These are phyloP conservation scores for Fusarium sulawesiense DNA, from an alignment of 2,329 filamentous ascomycete species.

Conservation along the genomic window DNA sequence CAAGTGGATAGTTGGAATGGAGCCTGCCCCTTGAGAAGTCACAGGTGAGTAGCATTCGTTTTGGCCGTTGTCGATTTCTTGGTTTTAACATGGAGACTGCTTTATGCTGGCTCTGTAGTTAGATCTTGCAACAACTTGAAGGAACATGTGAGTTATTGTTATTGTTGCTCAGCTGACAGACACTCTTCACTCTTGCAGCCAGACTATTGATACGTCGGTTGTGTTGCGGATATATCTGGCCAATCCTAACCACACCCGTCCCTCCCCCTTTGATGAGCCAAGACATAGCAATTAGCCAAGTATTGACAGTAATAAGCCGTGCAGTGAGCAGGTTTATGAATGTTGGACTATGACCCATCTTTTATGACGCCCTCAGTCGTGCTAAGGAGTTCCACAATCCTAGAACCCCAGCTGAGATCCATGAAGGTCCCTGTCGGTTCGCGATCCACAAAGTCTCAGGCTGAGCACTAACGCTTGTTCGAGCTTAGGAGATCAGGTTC, in stretches of 20 bases:
- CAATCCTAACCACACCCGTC: constrained; percentile 39
- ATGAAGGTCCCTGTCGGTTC: constrained; percentile 16
- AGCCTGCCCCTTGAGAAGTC: constrained; percentile 6
- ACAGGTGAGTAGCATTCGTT: constrained; percentile 8
- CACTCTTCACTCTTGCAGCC: constrained; percentile 2
- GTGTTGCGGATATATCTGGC: constrained; percentile 13
- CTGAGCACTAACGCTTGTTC: constrained; percentile 27
- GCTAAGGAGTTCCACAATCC: not conserved
- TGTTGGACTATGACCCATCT: not conserved
- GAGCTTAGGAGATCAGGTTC: constrained; percentile 5
- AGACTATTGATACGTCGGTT: constrained; percentile 23
- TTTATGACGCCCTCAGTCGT: constrained; percentile 24
- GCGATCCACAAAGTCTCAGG: constrained; percentile 38
- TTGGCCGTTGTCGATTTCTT: not conserved
- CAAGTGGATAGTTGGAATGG: constrained; percentile 10
- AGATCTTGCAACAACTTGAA: not conserved
- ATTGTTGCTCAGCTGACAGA: constrained; percentile 7
- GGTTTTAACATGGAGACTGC: not conserved
- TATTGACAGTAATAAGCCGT: constrained; percentile 16
- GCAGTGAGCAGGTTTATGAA: not conserved
- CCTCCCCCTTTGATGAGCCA: constrained; percentile 29
- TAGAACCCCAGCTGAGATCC: not conserved
- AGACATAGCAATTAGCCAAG: constrained; percentile 9
- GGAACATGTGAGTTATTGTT: not conserved
- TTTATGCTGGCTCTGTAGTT: not conserved